Evolutionary conservation across 2,329 filamentous ascomycete genomes (phyloP).

Genomic region (Penicillium sp.): DNA sequence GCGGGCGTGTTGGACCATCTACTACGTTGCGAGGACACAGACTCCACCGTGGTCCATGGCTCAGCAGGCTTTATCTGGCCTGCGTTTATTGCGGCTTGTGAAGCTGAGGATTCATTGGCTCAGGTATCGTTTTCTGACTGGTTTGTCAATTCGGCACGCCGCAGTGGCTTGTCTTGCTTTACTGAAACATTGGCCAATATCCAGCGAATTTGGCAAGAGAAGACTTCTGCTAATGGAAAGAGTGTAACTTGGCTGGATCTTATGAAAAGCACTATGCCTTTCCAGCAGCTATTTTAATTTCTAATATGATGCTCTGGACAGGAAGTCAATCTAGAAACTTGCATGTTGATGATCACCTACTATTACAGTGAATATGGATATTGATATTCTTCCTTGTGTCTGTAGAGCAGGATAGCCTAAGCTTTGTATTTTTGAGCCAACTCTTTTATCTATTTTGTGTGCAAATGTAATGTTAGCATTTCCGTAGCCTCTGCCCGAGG

Average conservation of each 20-base stretch:
- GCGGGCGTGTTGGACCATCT: conserved; percentile 37
- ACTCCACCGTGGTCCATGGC: conserved; percentile 33
- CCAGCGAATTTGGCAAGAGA: conserved; percentile 31
- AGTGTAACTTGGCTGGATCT: conserved; percentile 18
- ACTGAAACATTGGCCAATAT: conserved; percentile 22
- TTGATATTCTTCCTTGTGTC: too few relatives aligned
- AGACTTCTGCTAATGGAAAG: conserved; percentile 7
- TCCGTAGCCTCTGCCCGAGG: neutral
- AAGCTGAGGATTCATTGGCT: conserved; percentile 37
- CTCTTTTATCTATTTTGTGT: neutral
- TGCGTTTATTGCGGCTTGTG: conserved; percentile 45
- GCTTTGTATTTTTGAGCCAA: too few relatives aligned
- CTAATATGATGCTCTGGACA: neutral
- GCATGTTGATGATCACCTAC: neutral
- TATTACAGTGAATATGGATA: neutral
- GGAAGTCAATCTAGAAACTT: neutral
- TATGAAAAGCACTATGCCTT: conserved; percentile 10
- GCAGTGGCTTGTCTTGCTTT: conserved; percentile 35
- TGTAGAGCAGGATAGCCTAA: too few relatives aligned
- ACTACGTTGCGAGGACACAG: conserved; percentile 31
- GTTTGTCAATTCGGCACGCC: conserved; percentile 28
- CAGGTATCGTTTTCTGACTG: conserved; percentile 35
- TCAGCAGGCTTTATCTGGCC: conserved; percentile 43
- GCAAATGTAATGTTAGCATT: neutral
- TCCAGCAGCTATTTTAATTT: conserved; percentile 1